Evolutionary conservation across 2,329 filamentous ascomycete genomes (phyloP).

Genomic region (Capronia americana): DNA sequence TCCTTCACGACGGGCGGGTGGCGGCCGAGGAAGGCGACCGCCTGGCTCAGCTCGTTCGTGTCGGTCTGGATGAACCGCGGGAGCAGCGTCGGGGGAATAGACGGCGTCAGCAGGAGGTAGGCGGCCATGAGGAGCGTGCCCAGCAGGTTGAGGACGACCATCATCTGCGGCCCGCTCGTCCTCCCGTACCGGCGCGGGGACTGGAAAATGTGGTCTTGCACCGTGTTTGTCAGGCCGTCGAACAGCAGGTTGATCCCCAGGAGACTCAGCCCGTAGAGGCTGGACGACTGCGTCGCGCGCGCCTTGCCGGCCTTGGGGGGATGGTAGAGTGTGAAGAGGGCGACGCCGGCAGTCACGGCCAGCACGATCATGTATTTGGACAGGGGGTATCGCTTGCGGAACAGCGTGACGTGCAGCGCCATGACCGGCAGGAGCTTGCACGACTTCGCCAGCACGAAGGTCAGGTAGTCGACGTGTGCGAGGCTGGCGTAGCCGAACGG

Average conservation of each 20-base stretch:
- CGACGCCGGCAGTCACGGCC: slow-evolving; percentile 88
- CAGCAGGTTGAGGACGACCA: slow-evolving; percentile 96
- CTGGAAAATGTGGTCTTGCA: slow-evolving; percentile 91
- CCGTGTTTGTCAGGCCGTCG: slow-evolving; percentile 94
- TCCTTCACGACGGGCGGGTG: slow-evolving; percentile 86
- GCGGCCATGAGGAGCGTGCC: slow-evolving; percentile 75
- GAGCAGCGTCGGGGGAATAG: slow-evolving; percentile 73
- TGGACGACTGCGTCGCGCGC: slow-evolving; percentile 58
- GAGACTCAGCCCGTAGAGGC: slow-evolving; percentile 74
- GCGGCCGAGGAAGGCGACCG: slow-evolving; percentile 77
- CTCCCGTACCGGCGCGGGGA: slow-evolving; percentile 69
- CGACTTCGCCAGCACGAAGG: slow-evolving; percentile 94
- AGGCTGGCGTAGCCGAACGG: slow-evolving; percentile 94
- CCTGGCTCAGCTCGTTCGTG: slow-evolving; percentile 79
- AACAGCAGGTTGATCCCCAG: slow-evolving; percentile 90
- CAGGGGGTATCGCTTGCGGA: slow-evolving; percentile 84
- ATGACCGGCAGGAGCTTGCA: slow-evolving; percentile 99
- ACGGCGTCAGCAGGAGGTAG: slow-evolving; percentile 81
- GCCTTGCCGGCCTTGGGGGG: slow-evolving; percentile 64
- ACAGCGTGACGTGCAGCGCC: slow-evolving; percentile 92
- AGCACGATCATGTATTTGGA: slow-evolving; percentile 97
- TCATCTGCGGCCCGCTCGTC: slow-evolving; percentile 96
- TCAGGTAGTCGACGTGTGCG: slow-evolving; percentile 95
- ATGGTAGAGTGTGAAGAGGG: slow-evolving; percentile 89
- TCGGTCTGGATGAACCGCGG: slow-evolving; percentile 66